Conservation (phyloP, 2,329 filamentous ascomycete species). For the Aspergillus intermedius region DNA sequence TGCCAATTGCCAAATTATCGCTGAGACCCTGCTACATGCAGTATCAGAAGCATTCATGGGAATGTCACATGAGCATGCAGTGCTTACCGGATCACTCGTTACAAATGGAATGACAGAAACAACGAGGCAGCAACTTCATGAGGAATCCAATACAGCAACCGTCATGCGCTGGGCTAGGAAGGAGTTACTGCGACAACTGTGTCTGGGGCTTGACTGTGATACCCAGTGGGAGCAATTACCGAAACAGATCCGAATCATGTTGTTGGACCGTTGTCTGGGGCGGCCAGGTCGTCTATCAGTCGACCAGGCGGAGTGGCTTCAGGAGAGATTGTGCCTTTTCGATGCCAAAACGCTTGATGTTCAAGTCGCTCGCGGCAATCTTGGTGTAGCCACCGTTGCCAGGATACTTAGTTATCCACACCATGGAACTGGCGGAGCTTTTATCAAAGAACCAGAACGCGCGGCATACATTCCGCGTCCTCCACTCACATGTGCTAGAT, state of each 20-base stretch:
- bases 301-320: constrained; percentile 39
- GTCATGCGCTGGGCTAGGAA: constrained; percentile 38
- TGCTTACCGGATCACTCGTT: constrained; percentile 28
- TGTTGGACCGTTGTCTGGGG: constrained; percentile 43
- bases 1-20: constrained; percentile 33
- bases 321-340: constrained; percentile 32
- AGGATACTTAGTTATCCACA: constrained; percentile 27
- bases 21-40: constrained; percentile 33
- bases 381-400: constrained; percentile 36
- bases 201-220: constrained; percentile 46
- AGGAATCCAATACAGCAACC: constrained; percentile 30
- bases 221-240: constrained; percentile 48
- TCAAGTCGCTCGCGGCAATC: constrained; percentile 45
- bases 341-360: constrained; percentile 32
- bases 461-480: constrained; percentile 24
- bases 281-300: constrained; percentile 36
- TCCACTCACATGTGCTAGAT: constrained; percentile 16
- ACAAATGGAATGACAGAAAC: constrained; percentile 28
- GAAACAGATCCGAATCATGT: constrained; percentile 38
- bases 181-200: constrained; percentile 43
- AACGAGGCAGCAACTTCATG: constrained; percentile 27
- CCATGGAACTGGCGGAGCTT: constrained; percentile 18
- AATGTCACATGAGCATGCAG: constrained; percentile 33
- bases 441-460: constrained; percentile 20
- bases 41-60: constrained; percentile 29